Evolutionary conservation across 2,329 filamentous ascomycete genomes (phyloP).

Genomic region (Magnaporthiopsis poae): DNA sequence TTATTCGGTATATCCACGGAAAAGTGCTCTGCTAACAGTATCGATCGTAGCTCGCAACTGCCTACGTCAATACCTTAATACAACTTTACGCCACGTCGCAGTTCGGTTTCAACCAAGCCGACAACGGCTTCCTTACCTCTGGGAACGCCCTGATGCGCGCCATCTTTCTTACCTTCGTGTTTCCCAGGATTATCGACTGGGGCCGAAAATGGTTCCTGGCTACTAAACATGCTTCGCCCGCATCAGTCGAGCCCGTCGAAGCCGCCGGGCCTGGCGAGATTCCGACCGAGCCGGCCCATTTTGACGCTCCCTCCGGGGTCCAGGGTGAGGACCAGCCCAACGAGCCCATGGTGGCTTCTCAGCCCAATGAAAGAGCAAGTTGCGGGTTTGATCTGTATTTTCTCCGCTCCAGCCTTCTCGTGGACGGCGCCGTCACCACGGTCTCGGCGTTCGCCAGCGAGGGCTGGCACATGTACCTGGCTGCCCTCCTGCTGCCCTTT

Average conservation of each 20-base stretch:
- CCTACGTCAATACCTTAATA: slow-evolving; percentile 54
- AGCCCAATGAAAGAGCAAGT: slow-evolving; percentile 33
- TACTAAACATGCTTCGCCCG: background rate
- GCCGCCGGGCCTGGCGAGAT: slow-evolving; percentile 7
- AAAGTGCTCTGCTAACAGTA: background rate
- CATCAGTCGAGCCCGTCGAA: background rate
- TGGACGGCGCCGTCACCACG: slow-evolving; percentile 55
- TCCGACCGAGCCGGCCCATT: slow-evolving; percentile 30
- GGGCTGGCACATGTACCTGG: slow-evolving; percentile 61
- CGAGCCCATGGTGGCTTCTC: slow-evolving; percentile 30
- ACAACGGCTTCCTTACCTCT: slow-evolving; percentile 49
- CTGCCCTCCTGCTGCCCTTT: slow-evolving; percentile 55
- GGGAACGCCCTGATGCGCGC: slow-evolving; percentile 45
- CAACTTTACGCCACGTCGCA: slow-evolving; percentile 49
- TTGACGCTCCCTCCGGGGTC: slow-evolving; percentile 31
- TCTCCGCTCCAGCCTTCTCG: slow-evolving; percentile 53
- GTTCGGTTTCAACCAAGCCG: slow-evolving; percentile 44
- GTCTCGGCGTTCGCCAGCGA: slow-evolving; percentile 51
- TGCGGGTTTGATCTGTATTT: slow-evolving; percentile 59
- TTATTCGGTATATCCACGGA: background rate
- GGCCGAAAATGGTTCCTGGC: slow-evolving; percentile 21
- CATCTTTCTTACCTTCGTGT: slow-evolving; percentile 44
- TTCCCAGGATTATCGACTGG: slow-evolving; percentile 38
- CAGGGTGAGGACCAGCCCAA: slow-evolving; percentile 37
- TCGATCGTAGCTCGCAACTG: slow-evolving; percentile 46